phyloP scores from a whole-genome alignment of 768 basidiomycete species.

The Sistotremastrum suecicum region DNA sequence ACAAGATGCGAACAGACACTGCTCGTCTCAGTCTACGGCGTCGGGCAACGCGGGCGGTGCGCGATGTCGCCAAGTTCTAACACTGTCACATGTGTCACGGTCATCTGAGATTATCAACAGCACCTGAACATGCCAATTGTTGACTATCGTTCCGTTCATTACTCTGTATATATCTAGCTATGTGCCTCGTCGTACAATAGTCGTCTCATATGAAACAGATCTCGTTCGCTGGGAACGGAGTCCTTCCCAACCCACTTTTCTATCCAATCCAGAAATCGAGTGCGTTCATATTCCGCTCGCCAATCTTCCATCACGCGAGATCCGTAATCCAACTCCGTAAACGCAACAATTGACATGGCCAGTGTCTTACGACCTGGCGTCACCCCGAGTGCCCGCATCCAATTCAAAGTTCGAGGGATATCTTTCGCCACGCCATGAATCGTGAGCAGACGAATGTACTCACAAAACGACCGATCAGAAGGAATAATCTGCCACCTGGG shows the following conservation, averaged over 20 bases:
- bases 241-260: slow-evolving; percentile 40
- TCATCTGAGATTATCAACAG: too few species aligned
- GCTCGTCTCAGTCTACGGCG: too few species aligned
- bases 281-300: slow-evolving; percentile 29
- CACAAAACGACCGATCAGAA: slow-evolving; percentile 35
- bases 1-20: too few species aligned
- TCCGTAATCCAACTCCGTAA: slow-evolving; percentile 54
- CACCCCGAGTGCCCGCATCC: slow-evolving; percentile 55
- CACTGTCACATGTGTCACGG: too few species aligned
- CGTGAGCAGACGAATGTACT: slow-evolving; percentile 51
- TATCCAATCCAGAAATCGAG: slow-evolving; percentile 36
- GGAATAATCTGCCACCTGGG: slow-evolving; percentile 26
- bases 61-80: too few species aligned
- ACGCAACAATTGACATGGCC: slow-evolving; percentile 49
- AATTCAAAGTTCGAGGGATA: slow-evolving; percentile 52
- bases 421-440: slow-evolving; percentile 33
- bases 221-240: slow-evolving; percentile 26
- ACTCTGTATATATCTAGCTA: slow-evolving; percentile 1
- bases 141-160: not conserved
- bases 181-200: slow-evolving; percentile 7
- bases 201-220: slow-evolving; percentile 14
- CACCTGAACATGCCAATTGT: too few species aligned
- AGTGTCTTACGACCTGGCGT: slow-evolving; percentile 41
- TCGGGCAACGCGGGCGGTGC: too few species aligned
- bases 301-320: slow-evolving; percentile 41